Base-by-base conservation (phyloP, 257 asterid genomes). In the Nicotiana tabacum region DNA sequence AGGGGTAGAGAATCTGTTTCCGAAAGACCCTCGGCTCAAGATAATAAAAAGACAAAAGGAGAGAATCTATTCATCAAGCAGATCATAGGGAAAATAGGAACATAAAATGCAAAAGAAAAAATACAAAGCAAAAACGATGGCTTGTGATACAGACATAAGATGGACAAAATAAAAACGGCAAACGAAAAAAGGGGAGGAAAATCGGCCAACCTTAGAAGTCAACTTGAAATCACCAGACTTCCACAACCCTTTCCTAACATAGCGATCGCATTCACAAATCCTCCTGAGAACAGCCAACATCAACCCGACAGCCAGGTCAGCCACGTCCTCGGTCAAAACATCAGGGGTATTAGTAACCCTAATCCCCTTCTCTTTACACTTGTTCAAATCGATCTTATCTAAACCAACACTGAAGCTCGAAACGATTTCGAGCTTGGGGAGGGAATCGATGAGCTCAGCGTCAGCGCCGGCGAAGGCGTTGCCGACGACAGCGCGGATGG, bases 311-410 rank as follows among this genome's bases (percentile, higher is more conserved):
- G 98, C 98, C 80, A 94, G n/a, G 82, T 96, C 98, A 46, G 98
- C 99, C 81, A 93, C 97, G 82, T 96, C 99, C 66, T 93, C 99
- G 8, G 97, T 93, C 87, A 96, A 84, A 80, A 96, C 98, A 77
- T 93, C 97, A 48, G 97, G 99, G 0, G 98, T 96, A 86, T 91
- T 90, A 9, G 97, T 90, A 82, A 95, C 99, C 93, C 91, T 91
- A 85, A 96, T 85, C 66, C 98, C 95, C 88, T 68, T 92, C 80
- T 93, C 98, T 85, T 81, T 86, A 15, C 98, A 96, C 86, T 88
- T 94, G 58, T 2, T 78, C 92, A 94, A 48, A 86, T 96, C 99
- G 15, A 96, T 88, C 82, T 91, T 94, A 70, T 96, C 99, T 81
- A 96, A 70, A 0, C 99, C 99, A 29, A 93, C 98, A 85, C 98